Evolutionary conservation across 2,329 filamentous ascomycete genomes (phyloP), one percentile per base, ranked within the genome.

Genomic region (Endocalyx cinctus): DNA sequence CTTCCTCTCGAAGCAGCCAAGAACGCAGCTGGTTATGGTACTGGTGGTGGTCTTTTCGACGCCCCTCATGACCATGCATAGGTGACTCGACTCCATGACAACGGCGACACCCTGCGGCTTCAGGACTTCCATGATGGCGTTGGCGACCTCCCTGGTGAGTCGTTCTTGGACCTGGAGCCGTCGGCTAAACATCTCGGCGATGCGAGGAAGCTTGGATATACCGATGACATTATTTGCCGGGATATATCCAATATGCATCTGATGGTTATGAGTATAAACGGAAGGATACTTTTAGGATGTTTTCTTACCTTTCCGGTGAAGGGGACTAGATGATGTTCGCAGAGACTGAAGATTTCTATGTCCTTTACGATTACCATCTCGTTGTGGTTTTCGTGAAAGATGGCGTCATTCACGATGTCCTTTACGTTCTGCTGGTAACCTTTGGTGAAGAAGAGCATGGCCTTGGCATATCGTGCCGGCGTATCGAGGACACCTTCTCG

Each of bases 201-300:
- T 90, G 42, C 92, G 83, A 17, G 90, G 90, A 31, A 98, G 75
- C 61, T 98, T 98, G 19, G 89, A 96, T 33, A 98, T 82, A 31
- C 92, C 92, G 42, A 98, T 87, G 33, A 98, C 67, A 38, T 89
- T 81, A 56, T 88, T 79, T 53, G 82, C 80, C 18, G 92, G 92
- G 43, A 98, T 97, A 63, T 98, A 98, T 38, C 89, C 92, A 50
- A 98, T 97, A 65, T 98, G 92, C 87, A 98, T 97, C 87, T 94
- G 47, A 12, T 5, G 32, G 26, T 29, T 22, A 47, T 34, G 29
- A 8, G 11, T 4, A 22, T 5, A 6, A 16, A 23, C n/a, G 20
- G 20, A 22, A 18, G 33, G 37, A 46, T 35, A 48, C 45, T 26
- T n/a, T 10, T 17, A 12, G n/a, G n/a, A 5, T 7, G 6, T 31